Base-by-base conservation (phyloP, 768 basidiomycete species). In the Hypsizygus marmoreus region DNA sequence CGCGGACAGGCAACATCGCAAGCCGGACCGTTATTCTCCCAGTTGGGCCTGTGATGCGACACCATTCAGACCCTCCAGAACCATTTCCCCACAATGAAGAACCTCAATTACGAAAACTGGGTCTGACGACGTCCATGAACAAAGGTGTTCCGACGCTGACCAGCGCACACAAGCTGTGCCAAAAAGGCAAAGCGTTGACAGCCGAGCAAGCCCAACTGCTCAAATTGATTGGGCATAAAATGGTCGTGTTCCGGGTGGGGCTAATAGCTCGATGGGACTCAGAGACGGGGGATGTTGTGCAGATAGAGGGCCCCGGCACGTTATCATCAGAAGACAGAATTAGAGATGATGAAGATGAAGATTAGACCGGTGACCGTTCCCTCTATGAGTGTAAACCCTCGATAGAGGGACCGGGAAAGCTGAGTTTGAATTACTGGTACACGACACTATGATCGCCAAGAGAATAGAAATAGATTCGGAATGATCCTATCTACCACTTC, bases 1-100 rank as follows among this genome's bases (percentile, higher is more conserved):
- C 93, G 14, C 85, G 97, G 17, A 75, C 88, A 53, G 93, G 94
- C 34, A 94, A 93, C 63, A 65, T 71, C 22, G 93, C 94, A 3
- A 75, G 77, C 35, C 77, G 82, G 49, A 86, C 87, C 0, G 80
- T 97, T 45, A 70, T 75, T 24, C 73, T 99, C 13, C 88, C 93
- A 12, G 79, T 69, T 48, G 95, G 95, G 26, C 91, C 95, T 16
- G 81, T 97, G 43, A 80, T 94, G 84, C 79, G 82, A 51, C 78
- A 77, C 32, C 77, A 88, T 62, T 86, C 88, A 2, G 85, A 88
- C 51, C 88, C 87, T 0, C 81, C 87, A 29, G 86, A 94, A 55
- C 88, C 91, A 2, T 95, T 98, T 67, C 93, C 97, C 28, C 94
- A 97, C 66, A 94, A 93, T 58, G 93, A 98, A 72, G 97, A 99